Base-by-base conservation (phyloP, 2,329 filamentous ascomycete genomes). In the Xylaria multiplex region DNA sequence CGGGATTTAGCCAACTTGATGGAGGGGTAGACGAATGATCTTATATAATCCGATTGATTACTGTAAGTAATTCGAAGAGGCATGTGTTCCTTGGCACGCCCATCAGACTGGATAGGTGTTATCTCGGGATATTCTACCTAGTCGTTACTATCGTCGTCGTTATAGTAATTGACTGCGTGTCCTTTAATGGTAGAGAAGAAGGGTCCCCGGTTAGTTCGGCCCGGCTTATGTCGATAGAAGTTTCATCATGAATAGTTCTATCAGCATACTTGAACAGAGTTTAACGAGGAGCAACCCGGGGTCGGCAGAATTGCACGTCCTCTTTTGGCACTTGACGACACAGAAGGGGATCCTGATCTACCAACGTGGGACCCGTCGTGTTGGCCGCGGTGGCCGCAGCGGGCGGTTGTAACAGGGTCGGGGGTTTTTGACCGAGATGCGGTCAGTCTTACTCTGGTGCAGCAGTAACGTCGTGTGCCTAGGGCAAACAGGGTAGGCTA, bases 1-100 rank as follows among this genome's bases (percentile, higher is more conserved):
- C 32, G 35, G 35, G 32, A 32, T 45, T 37, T 16, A 32, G 4
- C 14, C 6, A 35, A 37, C 32, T 45, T 32, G 27, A 58, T 62
- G 54, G 61, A 65, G 58, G 65, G 57, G 62, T 52, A 27, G 50
- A 55, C 50, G 54, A 55, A 11, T 43, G 62, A 62, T 67, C 65
- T 67, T 67, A 67, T 67, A 65, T 67, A 65, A 65, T 61, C 65
- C 3, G 4, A 27, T 27, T 65, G 64, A 68, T 68, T 68, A 68
- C 66, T 68, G 66, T 68, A 68, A 49, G 37, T 50, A 45, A 16
- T 48, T 43, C 14, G 35, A 32, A 45, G 45, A 19, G 30, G 50
- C 22, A 43, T 53, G 58, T 49, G 54, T 40, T 22, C 30, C 37
- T 55, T 57, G 57, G 46, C 40, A 48, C 9, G 40, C 19, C 32